Base-by-base conservation (phyloP, 768 basidiomycete species). In the Wakefieldia striispora region DNA sequence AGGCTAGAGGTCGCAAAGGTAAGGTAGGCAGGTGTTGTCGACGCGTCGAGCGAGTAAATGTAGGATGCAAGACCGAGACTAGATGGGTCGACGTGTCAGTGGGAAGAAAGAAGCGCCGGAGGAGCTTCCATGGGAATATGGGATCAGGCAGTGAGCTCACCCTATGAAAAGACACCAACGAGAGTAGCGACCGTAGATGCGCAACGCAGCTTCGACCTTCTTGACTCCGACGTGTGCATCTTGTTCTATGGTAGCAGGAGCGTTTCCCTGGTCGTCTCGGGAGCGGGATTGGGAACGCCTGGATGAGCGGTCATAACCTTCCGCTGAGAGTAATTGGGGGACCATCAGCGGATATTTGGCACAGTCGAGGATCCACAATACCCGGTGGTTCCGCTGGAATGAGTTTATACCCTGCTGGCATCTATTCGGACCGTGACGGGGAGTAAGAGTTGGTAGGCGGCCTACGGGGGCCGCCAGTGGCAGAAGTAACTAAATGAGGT, bases 21-120 rank as follows among this genome's bases (percentile, higher is more conserved):
- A 24, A 85, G 76, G 64, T 87, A 89, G 45, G 75, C 76, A 56
- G 72, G 83, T 2, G 87, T 89, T 7, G 87, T 89, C 16, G 79
- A 76, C 19, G 78, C 74, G 51, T 89, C 88, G 26, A 91, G 73
- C 0, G 86, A 86, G 65, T 89, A 91, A 49, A 88, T 83, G 63
- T 88, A 91, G 1, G 86, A 79, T 0, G 85, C 83, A 0, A 87
- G 76, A 13, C 74, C 86, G 49, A 89, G 65, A 45, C 83, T 71
- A 45, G 41, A 37, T 35, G 49, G 43, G 47, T 31, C 7, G 38
- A 9, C 4, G 4, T 19, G 9, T 16, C 6, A 16, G 27, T 5
- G 11, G 31, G 20, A 23, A 21, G 7, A n/a, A 26, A 35, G 17
- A 33, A 39, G 23, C 12, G 3, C 21, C 20, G 39, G 33, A 36